These are phyloP conservation scores for Carallia brachiata DNA, from an alignment of 345 rosid species.

Conservation along the genomic window DNA sequence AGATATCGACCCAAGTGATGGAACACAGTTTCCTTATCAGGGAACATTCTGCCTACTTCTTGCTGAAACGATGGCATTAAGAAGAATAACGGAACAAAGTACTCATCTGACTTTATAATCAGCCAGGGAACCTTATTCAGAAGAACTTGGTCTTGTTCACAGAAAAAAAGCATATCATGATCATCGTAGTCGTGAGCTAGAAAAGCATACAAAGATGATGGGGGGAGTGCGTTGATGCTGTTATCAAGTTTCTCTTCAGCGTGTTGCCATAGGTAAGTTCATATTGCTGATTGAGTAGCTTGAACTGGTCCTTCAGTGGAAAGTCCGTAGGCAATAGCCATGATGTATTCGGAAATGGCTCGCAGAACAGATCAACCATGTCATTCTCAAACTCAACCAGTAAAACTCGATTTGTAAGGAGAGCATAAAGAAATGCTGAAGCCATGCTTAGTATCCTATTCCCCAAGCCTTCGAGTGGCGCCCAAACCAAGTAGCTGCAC, in stretches of 20 bases:
- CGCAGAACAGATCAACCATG: constrained; percentile 18
- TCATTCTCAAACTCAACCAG: constrained; percentile 9
- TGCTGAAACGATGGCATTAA: constrained; percentile 5
- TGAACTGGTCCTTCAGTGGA: not conserved
- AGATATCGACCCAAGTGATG: constrained; percentile 21
- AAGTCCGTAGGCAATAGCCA: constrained; percentile 14
- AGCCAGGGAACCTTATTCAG: constrained; percentile 17
- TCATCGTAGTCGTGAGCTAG: not conserved
- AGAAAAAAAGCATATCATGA: constrained; percentile 3
- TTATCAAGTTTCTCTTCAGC: constrained; percentile 3
- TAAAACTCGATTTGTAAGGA: constrained; percentile 16
- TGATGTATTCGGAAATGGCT: constrained; percentile 22
- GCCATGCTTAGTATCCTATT: constrained; percentile 14
- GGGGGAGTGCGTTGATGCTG: not conserved
- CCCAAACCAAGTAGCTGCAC: constrained; percentile 26
- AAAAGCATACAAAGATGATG: not conserved
- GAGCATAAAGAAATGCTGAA: constrained; percentile 18
- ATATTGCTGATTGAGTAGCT: not conserved
- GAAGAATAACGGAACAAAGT: constrained; percentile 16
- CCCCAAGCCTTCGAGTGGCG: constrained; percentile 6
- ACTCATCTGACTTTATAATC: constrained; percentile 13
- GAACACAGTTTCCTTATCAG: constrained; percentile 20
- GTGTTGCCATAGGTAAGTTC: constrained; percentile 9
- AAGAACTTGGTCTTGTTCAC: constrained; percentile 6
- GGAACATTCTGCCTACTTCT: constrained; percentile 18